phyloP scores from a whole-genome alignment of 345 rosid genomes.

The Garcia nutans region DNA sequence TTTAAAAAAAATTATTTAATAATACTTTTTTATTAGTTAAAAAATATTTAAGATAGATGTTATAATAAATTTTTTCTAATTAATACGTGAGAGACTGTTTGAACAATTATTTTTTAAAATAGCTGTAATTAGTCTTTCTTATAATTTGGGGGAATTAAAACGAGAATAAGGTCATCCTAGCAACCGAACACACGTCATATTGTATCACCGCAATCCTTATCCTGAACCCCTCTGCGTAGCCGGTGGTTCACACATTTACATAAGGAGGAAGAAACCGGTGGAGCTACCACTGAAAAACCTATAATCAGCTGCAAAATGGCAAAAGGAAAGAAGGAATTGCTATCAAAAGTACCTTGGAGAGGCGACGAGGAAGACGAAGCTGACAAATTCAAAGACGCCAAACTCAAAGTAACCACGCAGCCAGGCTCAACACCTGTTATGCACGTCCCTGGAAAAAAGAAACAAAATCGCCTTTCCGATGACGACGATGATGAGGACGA shows the following conservation, averaged over 20 bases:
- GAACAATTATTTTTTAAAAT: too few relatives aligned
- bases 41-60: too few relatives aligned
- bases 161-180: neutral
- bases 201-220: neutral
- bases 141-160: neutral
- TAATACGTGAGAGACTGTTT: too few relatives aligned
- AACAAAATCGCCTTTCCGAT: constrained; percentile 14
- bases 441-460: constrained; percentile 67
- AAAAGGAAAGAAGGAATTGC: constrained; percentile 64
- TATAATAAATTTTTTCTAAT: too few relatives aligned
- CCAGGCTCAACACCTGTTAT: constrained; percentile 70
- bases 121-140: too few relatives aligned
- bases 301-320: constrained; percentile 19
- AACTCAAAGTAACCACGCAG: constrained; percentile 71
- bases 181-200: constrained; percentile 5
- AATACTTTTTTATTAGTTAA: too few relatives aligned
- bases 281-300: neutral
- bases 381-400: constrained; percentile 66
- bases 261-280: neutral
- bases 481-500: constrained; percentile 46
- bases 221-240: neutral
- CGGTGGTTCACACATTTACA: neutral
- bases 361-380: constrained; percentile 55
- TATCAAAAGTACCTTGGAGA: constrained; percentile 91
- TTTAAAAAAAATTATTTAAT: too few relatives aligned